Evolutionary conservation across 352 stramenopile species (phyloP).

Genomic region (Globisporangium ultimum): DNA sequence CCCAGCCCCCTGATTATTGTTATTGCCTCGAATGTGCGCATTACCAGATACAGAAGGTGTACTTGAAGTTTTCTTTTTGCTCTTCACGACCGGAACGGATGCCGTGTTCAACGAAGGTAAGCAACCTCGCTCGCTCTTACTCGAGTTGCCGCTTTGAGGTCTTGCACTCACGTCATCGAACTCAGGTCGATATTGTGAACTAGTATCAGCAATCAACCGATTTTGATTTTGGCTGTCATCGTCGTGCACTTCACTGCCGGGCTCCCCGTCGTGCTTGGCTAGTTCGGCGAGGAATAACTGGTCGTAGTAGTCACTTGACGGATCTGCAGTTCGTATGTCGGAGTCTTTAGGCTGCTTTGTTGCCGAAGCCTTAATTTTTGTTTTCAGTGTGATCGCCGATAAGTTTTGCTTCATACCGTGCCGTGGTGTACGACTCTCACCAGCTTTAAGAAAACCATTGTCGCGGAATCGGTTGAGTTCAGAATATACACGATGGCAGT

Average conservation of each 20-base stretch:
- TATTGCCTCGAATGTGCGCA: neutral
- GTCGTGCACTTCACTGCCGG: neutral
- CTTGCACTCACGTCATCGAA: slow-evolving; percentile 3
- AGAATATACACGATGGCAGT: slow-evolving; percentile 72
- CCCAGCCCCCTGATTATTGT: slow-evolving; percentile 9
- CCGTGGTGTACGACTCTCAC: neutral
- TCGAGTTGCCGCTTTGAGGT: slow-evolving; percentile 6
- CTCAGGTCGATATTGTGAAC: slow-evolving; percentile 6
- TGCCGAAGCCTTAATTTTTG: neutral
- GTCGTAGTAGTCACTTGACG: slow-evolving; percentile 30
- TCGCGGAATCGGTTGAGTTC: slow-evolving; percentile 52
- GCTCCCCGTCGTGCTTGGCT: slow-evolving; percentile 32
- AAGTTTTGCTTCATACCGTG: neutral
- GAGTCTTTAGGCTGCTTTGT: neutral
- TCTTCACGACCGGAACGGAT: neutral
- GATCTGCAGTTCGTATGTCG: neutral
- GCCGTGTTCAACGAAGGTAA: slow-evolving; percentile 9
- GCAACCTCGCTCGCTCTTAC: neutral
- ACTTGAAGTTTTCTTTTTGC: slow-evolving; percentile 7
- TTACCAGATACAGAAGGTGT: neutral
- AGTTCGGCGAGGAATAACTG: slow-evolving; percentile 68
- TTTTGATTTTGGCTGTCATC: slow-evolving; percentile 2
- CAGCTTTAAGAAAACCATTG: slow-evolving; percentile 30
- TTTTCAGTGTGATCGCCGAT: neutral
- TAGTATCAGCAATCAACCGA: neutral